Evolutionary conservation across 345 rosid species (phyloP).

Genomic region (Boechera stricta): DNA sequence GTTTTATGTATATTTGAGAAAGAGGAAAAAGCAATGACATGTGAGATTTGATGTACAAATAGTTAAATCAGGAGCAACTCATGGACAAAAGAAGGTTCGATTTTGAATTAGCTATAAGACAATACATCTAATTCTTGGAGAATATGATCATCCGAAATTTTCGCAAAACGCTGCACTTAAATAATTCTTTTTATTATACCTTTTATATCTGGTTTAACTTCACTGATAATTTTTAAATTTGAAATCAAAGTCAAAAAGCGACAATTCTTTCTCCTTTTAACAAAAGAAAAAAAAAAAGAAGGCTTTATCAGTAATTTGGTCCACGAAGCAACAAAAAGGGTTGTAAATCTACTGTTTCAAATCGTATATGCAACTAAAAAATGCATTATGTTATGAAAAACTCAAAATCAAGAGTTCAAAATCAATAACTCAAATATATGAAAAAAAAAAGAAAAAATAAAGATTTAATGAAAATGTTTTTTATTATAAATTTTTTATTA

Average conservation of each 20-base stretch:
- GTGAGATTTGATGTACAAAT: slow-evolving; percentile 16
- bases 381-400: background rate
- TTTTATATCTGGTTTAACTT: slow-evolving; percentile 2
- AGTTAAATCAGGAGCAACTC: slow-evolving; percentile 38
- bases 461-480: too few relatives aligned
- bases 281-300: too few relatives aligned
- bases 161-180: slow-evolving; percentile 23
- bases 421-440: too few relatives aligned
- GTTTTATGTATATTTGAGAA: background rate
- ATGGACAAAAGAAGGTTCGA: slow-evolving; percentile 26
- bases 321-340: background rate
- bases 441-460: too few relatives aligned
- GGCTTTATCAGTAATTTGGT: background rate
- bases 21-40: background rate
- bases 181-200: background rate
- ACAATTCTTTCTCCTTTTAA: slow-evolving; percentile 4
- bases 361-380: background rate
- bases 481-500: too few relatives aligned
- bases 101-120: background rate
- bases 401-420: too few relatives aligned
- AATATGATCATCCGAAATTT: slow-evolving; percentile 32
- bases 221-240: background rate
- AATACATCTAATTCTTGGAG: slow-evolving; percentile 8
- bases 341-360: background rate
- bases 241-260: slow-evolving; percentile 35